A percentile compares a stretch with the other conserved stretches of the same genome.
Evolutionary conservation across 2,329 filamentous ascomycete genomes (phyloP).

Genomic region (Phaeosphaeriaceae sp.): DNA sequence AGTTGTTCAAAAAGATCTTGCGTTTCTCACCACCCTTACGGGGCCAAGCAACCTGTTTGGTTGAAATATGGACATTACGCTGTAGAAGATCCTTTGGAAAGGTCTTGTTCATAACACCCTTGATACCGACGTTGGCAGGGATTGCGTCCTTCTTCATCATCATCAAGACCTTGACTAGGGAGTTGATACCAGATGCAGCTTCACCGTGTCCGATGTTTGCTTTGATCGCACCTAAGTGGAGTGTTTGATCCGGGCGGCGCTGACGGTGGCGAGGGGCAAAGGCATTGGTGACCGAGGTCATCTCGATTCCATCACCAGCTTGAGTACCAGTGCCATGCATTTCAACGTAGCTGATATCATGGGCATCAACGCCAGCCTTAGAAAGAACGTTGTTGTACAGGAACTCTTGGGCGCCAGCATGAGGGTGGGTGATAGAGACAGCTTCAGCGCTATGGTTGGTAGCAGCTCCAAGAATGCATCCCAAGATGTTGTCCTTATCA

Average conservation of each 20-base stretch:
- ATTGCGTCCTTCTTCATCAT: conserved; percentile 63
- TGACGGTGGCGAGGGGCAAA: conserved; percentile 63
- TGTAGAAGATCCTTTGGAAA: conserved; percentile 60
- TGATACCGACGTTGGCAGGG: conserved; percentile 62
- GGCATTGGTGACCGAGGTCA: conserved; percentile 73
- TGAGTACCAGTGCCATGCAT: conserved; percentile 92
- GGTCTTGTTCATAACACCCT: conserved; percentile 61
- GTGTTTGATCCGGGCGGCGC: conserved; percentile 56
- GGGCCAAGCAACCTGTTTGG: conserved; percentile 53
- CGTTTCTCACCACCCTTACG: conserved; percentile 57
- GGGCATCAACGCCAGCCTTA: conserved; percentile 75
- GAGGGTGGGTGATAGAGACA: conserved; percentile 83
- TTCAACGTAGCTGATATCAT: conserved; percentile 82
- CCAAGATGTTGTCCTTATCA: conserved; percentile 75
- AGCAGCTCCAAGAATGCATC: conserved; percentile 73
- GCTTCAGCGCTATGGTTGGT: conserved; percentile 85
- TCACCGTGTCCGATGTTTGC: conserved; percentile 63
- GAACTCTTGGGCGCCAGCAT: conserved; percentile 75
- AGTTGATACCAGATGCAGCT: conserved; percentile 62
- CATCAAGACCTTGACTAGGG: conserved; percentile 59
- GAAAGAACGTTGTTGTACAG: conserved; percentile 74
- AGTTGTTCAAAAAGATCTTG: conserved; percentile 61
- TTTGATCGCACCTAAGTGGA: conserved; percentile 62
- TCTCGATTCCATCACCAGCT: conserved; percentile 82
- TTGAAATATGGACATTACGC: conserved; percentile 61